Evolutionary conservation across 441 rosid genomes (phyloP), one percentile per base, ranked within the genome.

Genomic region (Corymbia calophylla): DNA sequence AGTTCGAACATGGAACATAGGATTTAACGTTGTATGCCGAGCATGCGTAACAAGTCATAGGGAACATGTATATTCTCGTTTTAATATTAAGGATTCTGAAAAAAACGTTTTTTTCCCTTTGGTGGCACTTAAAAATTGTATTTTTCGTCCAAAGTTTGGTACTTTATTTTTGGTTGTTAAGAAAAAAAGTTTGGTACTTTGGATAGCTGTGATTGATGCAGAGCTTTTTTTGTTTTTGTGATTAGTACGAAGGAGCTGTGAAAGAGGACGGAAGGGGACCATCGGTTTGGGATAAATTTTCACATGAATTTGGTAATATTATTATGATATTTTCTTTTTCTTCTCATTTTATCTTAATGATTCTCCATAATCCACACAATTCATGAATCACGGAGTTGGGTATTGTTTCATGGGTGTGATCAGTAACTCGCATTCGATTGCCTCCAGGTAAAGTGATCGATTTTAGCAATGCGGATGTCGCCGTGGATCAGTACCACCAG

Each of bases 231-330:
- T 47, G 23, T 62, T 44, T 55, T 29, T 17, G 60, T 92, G 27
- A 12, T 91, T 92, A 98, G 99, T 91, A 95, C 53, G 99, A 98
- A 90, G 99, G 99, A 89, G 99, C 99, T 49, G 99, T 96, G 91
- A 95, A 95, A 89, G 98, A 90, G 90, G 99, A 93, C 14, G 99
- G 99, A 49, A 96, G 99, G 90, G 98, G 98, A 73, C 95, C 94
- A 5, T 94, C 99, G 66, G 87, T 97, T 70, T 98, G 99, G 99
- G 99, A 97, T 93, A 92, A 91, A 32, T 98, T 95, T 87, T 94
- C 99, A 29, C 99, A 98, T 92, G 81, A 95, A 89, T 94, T 90
- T 87, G 99, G 97, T 95, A 93, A 90, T 58, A 58, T 62, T 56
- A 27, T n/a, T 6, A 6, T 39, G 3, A 1, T 47, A 21, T 21